Conservation (phyloP, 2,329 filamentous ascomycete genomes). For the Aaosphaeria pasadenensis region DNA sequence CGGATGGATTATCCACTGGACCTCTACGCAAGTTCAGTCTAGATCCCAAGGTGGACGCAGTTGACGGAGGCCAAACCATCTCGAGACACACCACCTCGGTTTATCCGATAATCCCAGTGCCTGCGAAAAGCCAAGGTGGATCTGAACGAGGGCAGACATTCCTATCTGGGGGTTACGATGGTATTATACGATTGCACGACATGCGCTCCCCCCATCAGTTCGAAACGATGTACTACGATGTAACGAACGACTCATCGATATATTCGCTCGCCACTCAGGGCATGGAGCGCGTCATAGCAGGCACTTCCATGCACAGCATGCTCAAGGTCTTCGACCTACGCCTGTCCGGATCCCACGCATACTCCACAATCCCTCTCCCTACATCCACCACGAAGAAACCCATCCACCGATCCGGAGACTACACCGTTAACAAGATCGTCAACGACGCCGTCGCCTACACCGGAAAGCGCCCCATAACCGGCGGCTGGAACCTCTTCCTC, state of each 20-base stretch:
- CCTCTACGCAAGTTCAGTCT: constrained; percentile 41
- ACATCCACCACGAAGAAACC: constrained; percentile 12
- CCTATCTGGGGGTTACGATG: constrained; percentile 59
- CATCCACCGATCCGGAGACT: constrained; percentile 5
- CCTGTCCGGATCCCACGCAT: constrained; percentile 43
- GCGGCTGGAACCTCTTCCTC: constrained; percentile 49
- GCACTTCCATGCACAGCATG: constrained; percentile 55
- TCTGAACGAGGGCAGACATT: constrained; percentile 50
- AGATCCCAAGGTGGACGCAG: constrained; percentile 13
- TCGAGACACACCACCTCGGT: constrained; percentile 29
- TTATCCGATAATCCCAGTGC: constrained; percentile 45
- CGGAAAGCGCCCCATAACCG: constrained; percentile 7
- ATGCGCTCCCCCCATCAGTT: constrained; percentile 51
- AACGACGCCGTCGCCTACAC: constrained; percentile 13
- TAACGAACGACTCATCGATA: constrained; percentile 56
- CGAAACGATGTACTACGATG: constrained; percentile 52
- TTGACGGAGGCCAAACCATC: constrained; percentile 10
- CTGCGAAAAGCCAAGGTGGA: constrained; percentile 24
- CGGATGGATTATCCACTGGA: constrained; percentile 39
- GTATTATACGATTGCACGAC: constrained; percentile 58
- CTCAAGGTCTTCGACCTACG: constrained; percentile 64
- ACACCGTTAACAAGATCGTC: constrained; percentile 1
- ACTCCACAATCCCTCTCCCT: constrained; percentile 23
- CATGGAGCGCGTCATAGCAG: constrained; percentile 56
- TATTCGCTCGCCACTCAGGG: constrained; percentile 59